Evolutionary conservation across 2,329 filamentous ascomycete genomes (phyloP).

Genomic region (Trichoderma koningiopsis): DNA sequence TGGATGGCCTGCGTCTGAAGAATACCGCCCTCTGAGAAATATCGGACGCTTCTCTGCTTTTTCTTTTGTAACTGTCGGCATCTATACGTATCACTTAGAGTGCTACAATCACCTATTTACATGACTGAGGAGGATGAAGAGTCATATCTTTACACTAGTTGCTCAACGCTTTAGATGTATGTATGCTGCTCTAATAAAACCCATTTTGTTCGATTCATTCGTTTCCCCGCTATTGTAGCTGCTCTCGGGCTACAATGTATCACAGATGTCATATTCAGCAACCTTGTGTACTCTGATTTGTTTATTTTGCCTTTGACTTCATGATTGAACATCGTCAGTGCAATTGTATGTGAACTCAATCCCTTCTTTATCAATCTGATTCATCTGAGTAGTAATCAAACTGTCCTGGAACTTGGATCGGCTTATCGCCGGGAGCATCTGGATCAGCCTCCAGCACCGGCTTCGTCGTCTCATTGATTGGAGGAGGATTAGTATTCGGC

Average conservation of each 20-base stretch:
- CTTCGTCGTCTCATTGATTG: not conserved
- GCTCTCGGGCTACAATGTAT: not conserved
- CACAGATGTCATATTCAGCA: too few species aligned
- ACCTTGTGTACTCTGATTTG: too few species aligned
- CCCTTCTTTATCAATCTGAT: too few species aligned
- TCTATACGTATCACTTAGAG: conserved; percentile 25
- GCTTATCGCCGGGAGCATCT: conserved; percentile 34
- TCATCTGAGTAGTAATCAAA: conserved; percentile 43
- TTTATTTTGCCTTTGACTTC: too few species aligned
- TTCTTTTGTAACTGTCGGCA: conserved; percentile 8
- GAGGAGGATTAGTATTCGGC: not conserved
- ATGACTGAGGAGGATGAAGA: conserved; percentile 24
- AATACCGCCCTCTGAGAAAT: conserved; percentile 28
- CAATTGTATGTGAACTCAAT: too few species aligned
- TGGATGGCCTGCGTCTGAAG: conserved; percentile 42
- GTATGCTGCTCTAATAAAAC: conserved; percentile 22
- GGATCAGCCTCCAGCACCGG: conserved; percentile 31
- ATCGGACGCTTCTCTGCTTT: not conserved
- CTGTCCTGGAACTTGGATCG: conserved; percentile 34
- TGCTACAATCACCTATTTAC: conserved; percentile 12
- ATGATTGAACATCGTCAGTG: too few species aligned
- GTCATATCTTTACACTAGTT: conserved; percentile 27
- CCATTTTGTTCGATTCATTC: not conserved
- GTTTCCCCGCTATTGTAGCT: not conserved
- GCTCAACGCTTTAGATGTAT: conserved; percentile 26